phyloP scores from a whole-genome alignment of 495 filamentous ascomycete species.

The Massariosphaeria phaeospora region DNA sequence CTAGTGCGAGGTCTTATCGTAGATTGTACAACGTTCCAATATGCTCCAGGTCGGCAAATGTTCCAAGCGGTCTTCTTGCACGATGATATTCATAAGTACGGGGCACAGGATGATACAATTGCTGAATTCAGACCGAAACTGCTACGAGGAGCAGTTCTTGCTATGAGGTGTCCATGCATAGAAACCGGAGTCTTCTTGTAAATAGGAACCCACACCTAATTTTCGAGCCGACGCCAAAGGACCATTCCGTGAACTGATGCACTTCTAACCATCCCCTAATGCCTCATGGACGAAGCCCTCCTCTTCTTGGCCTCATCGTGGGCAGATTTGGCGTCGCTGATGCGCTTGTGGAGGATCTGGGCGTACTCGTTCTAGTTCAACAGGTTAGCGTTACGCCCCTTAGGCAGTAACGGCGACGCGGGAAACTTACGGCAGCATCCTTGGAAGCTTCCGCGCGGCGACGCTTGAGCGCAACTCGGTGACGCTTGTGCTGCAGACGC shows the following conservation, averaged over 20 bases:
- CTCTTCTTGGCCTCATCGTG: slow-evolving; percentile 91
- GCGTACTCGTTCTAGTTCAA: slow-evolving; percentile 76
- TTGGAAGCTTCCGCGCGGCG: slow-evolving; percentile 88
- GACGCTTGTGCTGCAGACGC: slow-evolving; percentile 99
- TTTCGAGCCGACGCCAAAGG: slow-evolving; percentile 27
- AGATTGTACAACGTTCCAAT: too few species aligned
- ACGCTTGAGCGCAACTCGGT: slow-evolving; percentile 94
- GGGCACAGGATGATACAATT: slow-evolving; percentile 15
- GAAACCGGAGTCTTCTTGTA: slow-evolving; percentile 24
- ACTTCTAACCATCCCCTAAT: slow-evolving; percentile 51
- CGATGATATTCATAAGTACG: too few species aligned
- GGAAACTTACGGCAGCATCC: slow-evolving; percentile 96
- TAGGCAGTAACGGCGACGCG: slow-evolving; percentile 28
- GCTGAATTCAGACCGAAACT: slow-evolving; percentile 15
- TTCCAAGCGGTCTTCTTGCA: too few species aligned
- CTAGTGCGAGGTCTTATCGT: too few species aligned
- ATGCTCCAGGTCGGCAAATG: too few species aligned
- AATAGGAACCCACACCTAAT: slow-evolving; percentile 12
- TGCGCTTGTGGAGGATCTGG: slow-evolving; percentile 87
- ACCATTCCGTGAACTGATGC: slow-evolving; percentile 1
- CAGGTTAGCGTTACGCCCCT: slow-evolving; percentile 36
- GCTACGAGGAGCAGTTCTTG: slow-evolving; percentile 24
- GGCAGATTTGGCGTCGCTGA: slow-evolving; percentile 86
- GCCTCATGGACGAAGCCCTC: slow-evolving; percentile 90
- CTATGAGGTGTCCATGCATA: slow-evolving; percentile 19